Base-by-base conservation (phyloP, 768 basidiomycete genomes). In the Tulasnella sp. region DNA sequence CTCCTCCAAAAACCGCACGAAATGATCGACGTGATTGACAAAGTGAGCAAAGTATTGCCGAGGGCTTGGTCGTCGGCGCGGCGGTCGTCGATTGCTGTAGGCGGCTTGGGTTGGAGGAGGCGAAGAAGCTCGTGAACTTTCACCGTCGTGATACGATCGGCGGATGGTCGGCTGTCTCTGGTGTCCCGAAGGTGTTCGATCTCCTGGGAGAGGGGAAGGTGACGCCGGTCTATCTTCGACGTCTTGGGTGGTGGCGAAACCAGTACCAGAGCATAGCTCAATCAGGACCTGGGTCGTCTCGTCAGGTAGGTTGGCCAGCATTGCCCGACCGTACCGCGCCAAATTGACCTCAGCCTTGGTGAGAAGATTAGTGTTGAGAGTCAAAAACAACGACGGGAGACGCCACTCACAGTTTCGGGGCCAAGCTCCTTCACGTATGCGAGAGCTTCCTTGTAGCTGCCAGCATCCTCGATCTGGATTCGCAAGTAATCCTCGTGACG, bases 401-500 rank as follows among this genome's bases (percentile, higher is more conserved):
- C 31, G 74, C 14, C 44, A 88, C 94, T 82, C 83, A 97, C 96
- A 36, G 90, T 91, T 78, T 92, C 93, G 2, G 92, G 89, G 0
- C 95, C 95, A 12, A 98, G 87, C 74, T 89, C 88, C 80, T 95
- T 87, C 74, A 99, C 84, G 85, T 98, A 99, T 31, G 85, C 85
- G 80, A 98, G 86, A 0, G 96, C 98, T 82, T 95, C 96, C 74
- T 85, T 87, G 82, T 91, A 95, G 80, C 95, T 91, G 18, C 90
- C 91, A 0, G 92, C 91, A 85, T 99, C 98, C 85, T 99, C 97
- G 73, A 99, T 93, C 85, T 96, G 93, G 73, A 99, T 97, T 79
- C 94, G 88, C 56, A 99, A 85, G 85, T 96, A 98, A 82, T 98
- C 97, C 82, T 97, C 95, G 82, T 98, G 96, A 31, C 94, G 86